These are phyloP conservation scores for Dictyophora rubrovolvata DNA, from an alignment of 768 basidiomycete species.

Conservation along the genomic window DNA sequence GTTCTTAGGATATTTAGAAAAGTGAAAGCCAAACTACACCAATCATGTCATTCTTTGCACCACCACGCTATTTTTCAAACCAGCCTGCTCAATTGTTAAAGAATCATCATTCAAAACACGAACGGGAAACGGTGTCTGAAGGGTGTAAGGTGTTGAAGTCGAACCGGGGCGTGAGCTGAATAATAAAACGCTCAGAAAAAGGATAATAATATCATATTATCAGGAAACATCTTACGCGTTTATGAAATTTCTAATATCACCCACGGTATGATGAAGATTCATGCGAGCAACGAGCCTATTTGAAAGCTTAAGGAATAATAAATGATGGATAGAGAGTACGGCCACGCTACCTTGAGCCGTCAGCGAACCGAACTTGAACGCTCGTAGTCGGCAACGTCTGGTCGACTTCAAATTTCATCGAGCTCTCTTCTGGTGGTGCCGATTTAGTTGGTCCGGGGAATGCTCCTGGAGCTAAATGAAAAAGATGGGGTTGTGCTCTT, in stretches of 20 bases:
- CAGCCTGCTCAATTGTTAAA: slow-evolving; percentile 62
- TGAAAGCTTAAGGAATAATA: background rate
- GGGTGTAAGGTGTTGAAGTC: slow-evolving; percentile 50
- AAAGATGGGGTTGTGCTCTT: background rate
- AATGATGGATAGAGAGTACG: background rate
- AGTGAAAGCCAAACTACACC: no score
- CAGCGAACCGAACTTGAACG: slow-evolving; percentile 82
- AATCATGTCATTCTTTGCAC: slow-evolving; percentile 64
- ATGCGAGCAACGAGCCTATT: slow-evolving; percentile 69
- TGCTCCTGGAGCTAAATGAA: slow-evolving; percentile 37
- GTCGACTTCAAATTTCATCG: slow-evolving; percentile 74
- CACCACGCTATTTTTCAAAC: slow-evolving; percentile 71
- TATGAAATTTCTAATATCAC: slow-evolving; percentile 78
- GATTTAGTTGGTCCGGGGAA: slow-evolving; percentile 31
- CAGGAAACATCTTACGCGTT: slow-evolving; percentile 53
- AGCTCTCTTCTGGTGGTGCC: slow-evolving; percentile 16
- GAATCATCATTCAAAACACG: slow-evolving; percentile 53
- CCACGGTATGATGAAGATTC: slow-evolving; percentile 85
- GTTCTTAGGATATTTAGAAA: no score
- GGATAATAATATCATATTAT: background rate
- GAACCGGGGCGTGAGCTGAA: slow-evolving; percentile 67
- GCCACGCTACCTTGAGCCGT: slow-evolving; percentile 67
- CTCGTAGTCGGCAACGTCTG: slow-evolving; percentile 73
- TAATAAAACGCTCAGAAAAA: background rate
- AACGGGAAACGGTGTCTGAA: slow-evolving; percentile 86